Evolutionary conservation across 257 asterid genomes (phyloP).

Genomic region (Eucommia ulmoides): DNA sequence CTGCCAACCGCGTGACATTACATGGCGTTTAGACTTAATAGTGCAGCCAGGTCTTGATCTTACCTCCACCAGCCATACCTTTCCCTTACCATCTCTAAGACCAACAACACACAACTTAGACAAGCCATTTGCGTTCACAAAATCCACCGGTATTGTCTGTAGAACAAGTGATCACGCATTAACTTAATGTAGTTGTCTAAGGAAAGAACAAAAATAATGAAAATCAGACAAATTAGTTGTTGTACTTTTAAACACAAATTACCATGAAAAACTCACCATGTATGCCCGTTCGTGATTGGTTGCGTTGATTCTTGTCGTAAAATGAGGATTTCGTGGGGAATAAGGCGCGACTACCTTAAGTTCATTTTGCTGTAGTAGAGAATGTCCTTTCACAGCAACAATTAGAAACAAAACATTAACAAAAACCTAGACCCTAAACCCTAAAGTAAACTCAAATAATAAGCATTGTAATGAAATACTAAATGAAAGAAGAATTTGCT

Average conservation of each 20-base stretch:
- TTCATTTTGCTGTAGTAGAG: neutral
- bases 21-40: too few relatives aligned
- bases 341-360: neutral
- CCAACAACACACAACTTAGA: neutral
- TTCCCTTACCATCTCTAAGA: conserved; percentile 9
- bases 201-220: neutral
- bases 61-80: too few relatives aligned
- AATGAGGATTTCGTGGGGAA: neutral
- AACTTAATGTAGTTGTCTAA: neutral
- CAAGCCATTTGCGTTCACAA: conserved; percentile 9
- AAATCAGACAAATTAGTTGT: neutral
- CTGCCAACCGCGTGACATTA: too few relatives aligned
- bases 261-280: neutral
- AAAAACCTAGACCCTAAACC: neutral
- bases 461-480: neutral
- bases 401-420: neutral
- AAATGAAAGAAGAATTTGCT: too few relatives aligned
- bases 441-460: neutral
- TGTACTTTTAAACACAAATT: neutral
- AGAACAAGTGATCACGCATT: neutral
- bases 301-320: neutral
- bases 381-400: neutral
- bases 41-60: too few relatives aligned
- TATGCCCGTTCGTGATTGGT: neutral
- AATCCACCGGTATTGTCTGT: conserved; percentile 15